A percentile compares a stretch with the other conserved stretches of the same genome.
Conservation (phyloP, 2,329 filamentous ascomycete genomes). For the Coniochaeta ligniaria region DNA sequence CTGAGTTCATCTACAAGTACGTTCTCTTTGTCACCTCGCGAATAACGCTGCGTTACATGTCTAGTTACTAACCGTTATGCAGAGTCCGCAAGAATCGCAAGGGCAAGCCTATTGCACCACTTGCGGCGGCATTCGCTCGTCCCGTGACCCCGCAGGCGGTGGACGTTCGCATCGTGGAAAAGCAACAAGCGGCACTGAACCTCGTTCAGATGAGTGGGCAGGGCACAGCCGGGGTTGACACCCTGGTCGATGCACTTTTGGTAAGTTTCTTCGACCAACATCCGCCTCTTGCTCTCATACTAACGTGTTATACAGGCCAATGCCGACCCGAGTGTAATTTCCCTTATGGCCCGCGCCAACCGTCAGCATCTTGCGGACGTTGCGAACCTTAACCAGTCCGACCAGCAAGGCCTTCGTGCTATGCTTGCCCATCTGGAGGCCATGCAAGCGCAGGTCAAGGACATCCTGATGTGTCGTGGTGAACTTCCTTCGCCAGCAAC, state of each 20-base stretch:
- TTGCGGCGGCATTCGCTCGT: background rate
- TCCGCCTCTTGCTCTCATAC: background rate
- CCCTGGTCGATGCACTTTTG: slow-evolving; percentile 53
- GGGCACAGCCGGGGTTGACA: slow-evolving; percentile 39
- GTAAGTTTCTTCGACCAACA: slow-evolving; percentile 36
- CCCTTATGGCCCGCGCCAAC: slow-evolving; percentile 41
- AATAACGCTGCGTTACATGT: background rate
- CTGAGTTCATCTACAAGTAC: slow-evolving; percentile 65
- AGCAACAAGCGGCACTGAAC: slow-evolving; percentile 61
- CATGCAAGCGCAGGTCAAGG: slow-evolving; percentile 30
- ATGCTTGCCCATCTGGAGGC: slow-evolving; percentile 40
- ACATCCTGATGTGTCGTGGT: slow-evolving; percentile 4
- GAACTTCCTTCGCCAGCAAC: background rate
- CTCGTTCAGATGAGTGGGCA: slow-evolving; percentile 50
- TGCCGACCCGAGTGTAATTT: slow-evolving; percentile 36
- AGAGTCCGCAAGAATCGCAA: slow-evolving; percentile 22
- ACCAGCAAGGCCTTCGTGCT: slow-evolving; percentile 37
- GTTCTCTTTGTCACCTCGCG: slow-evolving; percentile 14
- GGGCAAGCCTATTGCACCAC: slow-evolving; percentile 23
- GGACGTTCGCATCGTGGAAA: slow-evolving; percentile 41
- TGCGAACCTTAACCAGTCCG: slow-evolving; percentile 30
- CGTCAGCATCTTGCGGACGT: slow-evolving; percentile 30
- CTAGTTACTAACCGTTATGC: background rate
- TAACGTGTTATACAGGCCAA: slow-evolving; percentile 26
- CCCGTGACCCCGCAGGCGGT: slow-evolving; percentile 1